Conservation (phyloP, 192 early-diverging fungal species). For the Coemansia sp. region DNA sequence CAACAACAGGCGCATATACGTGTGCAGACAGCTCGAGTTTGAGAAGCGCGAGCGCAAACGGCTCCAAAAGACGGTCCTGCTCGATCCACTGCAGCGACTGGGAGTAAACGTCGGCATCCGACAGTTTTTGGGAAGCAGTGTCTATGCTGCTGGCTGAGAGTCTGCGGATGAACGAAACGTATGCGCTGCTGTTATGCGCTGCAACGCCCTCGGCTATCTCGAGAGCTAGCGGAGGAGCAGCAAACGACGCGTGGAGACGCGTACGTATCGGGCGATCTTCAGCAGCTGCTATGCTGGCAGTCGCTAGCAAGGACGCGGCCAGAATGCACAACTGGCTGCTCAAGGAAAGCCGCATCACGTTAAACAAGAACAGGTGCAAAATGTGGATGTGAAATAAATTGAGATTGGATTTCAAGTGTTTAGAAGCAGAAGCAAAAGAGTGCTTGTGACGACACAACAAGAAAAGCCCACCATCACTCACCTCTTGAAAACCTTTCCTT, state of each 20-base stretch:
- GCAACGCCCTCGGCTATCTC: constrained; percentile 77
- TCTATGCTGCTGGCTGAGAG: constrained; percentile 43
- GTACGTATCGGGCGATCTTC: constrained; percentile 34
- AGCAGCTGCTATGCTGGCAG: background rate
- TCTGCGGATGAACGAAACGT: constrained; percentile 63
- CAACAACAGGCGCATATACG: constrained; percentile 72
- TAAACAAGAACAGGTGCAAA: background rate
- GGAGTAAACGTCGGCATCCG: constrained; percentile 55
- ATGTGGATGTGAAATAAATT: background rate
- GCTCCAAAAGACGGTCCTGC: constrained; percentile 36
- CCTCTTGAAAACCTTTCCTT: background rate
- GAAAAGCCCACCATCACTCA: no score
- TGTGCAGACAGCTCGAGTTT: constrained; percentile 71
- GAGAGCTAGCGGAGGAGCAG: constrained; percentile 66
- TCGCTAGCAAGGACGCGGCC: constrained; percentile 12
- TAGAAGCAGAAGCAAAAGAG: no score
- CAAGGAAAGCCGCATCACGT: background rate
- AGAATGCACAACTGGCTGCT: constrained; percentile 18
- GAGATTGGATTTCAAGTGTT: background rate
- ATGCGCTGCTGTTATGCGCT: constrained; percentile 62
- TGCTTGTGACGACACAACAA: no score
- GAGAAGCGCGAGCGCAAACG: constrained; percentile 60
- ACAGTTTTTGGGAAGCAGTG: constrained; percentile 9
- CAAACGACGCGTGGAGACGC: constrained; percentile 51
- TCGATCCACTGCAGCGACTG: constrained; percentile 56